Evolutionary conservation across 768 basidiomycete species (phyloP), one percentile per base, ranked within the genome.

Genomic region (Boletales sp.): DNA sequence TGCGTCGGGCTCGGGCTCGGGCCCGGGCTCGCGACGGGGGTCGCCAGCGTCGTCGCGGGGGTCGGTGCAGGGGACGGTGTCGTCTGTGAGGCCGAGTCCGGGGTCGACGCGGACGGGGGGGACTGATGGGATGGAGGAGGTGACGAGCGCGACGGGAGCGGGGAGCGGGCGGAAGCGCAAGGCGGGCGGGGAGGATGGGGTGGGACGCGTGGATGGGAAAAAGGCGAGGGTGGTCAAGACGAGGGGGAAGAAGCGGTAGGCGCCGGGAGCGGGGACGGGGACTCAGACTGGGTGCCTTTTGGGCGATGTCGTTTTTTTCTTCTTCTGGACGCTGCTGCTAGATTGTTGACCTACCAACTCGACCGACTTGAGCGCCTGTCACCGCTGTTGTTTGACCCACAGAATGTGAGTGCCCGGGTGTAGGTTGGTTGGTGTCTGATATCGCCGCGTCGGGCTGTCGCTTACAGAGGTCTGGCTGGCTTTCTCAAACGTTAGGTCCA

Each of bases 161-260:
- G 21, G 39, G 3, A 38, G 32, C 31, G 40, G 52, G 15, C 41
- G 14, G 11, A 89, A 87, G 64, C 74, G 86, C 18, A 85, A 81
- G 64, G 69, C 73, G 5, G 48, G 53, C 19, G 76, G 76, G 45
- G 82, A 83, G 41, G 80, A 83, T 51, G 83, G 84, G 21, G 64
- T 79, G 14, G 79, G 80, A 49, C 76, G 70, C 57, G 57, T 64
- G 40, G 74, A 57, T 55, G 53, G 45, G 58, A 77, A 69, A 59
- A 68, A 67, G 40, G 15, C 43, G 17, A 62, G 62, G 29, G 40
- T 7, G 10, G 47, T 65, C 6, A 79, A 72, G 57, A 52, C 70
- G 12, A 75, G 71, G 38, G 65, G 69, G 7, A 79, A 72, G 66
- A 81, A 74, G 57, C 68, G 69, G 55, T 74, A 63, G 24, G 21